Conservation (phyloP, 805 yeast genomes). For the Phaffomyces thermotolerans region DNA sequence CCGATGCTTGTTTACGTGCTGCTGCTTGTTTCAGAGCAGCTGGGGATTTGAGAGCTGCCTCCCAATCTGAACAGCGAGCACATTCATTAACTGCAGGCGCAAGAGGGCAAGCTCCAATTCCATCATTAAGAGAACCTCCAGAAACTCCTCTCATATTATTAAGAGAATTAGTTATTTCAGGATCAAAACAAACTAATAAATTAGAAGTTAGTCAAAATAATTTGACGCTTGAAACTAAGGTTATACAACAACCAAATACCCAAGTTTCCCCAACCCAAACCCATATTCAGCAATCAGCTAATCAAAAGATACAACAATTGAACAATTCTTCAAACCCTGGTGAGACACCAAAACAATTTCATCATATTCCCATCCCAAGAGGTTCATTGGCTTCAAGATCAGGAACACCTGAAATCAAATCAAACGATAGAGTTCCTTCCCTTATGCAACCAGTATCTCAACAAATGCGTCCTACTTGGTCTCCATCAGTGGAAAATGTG, state of each 20-base stretch:
- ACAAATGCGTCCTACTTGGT: constrained; percentile 1
- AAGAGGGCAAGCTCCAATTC: constrained; percentile 37
- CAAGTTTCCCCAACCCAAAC: background rate
- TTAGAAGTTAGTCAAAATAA: constrained; percentile 4
- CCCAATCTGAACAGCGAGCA: constrained; percentile 37
- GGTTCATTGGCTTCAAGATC: constrained; percentile 15
- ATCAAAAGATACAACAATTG: background rate
- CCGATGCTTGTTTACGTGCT: constrained; percentile 50
- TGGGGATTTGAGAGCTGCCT: constrained; percentile 36
- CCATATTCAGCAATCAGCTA: background rate
- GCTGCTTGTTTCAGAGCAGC: constrained; percentile 41
- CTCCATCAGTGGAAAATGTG: background rate
- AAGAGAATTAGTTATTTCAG: constrained; percentile 26
- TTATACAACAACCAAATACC: background rate
- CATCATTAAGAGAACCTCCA: constrained; percentile 38
- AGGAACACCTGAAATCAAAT: constrained; percentile 9
- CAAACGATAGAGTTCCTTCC: background rate
- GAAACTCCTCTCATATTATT: constrained; percentile 35
- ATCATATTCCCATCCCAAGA: constrained; percentile 22
- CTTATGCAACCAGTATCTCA: background rate
- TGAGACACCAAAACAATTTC: constrained; percentile 19
- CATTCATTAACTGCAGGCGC: constrained; percentile 36
- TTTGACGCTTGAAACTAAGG: background rate
- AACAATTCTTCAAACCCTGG: background rate
- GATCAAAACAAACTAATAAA: constrained; percentile 7